A percentile compares a stretch with the other conserved stretches of the same genome.
Evolutionary conservation across 2,329 filamentous ascomycete species (phyloP).

Genomic region (Sporothrix pallida): DNA sequence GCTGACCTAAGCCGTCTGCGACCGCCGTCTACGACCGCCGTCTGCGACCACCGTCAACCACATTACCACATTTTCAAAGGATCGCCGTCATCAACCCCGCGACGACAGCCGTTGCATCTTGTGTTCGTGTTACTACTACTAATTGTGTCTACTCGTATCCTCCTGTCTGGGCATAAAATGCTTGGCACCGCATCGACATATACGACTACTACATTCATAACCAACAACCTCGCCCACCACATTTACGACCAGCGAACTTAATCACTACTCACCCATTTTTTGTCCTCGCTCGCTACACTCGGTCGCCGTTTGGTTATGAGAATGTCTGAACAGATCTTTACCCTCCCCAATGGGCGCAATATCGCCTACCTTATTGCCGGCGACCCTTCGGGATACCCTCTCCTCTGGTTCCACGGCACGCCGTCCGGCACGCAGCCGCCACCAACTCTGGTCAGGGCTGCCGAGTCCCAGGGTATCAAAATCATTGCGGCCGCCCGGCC

Average conservation of each 20-base stretch:
- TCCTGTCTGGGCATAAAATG: background rate
- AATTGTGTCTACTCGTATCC: background rate
- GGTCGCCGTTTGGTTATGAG: background rate
- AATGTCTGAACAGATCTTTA: constrained; percentile 7
- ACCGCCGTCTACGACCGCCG: too few relatives aligned
- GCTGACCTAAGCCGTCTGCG: too few relatives aligned
- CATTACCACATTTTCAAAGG: too few relatives aligned
- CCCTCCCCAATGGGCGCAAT: background rate
- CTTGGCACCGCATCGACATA: background rate
- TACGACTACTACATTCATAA: too few relatives aligned
- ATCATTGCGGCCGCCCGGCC: constrained; percentile 18
- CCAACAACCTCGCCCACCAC: background rate
- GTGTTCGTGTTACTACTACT: too few relatives aligned
- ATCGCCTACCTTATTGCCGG: constrained; percentile 6
- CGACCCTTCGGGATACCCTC: constrained; percentile 21
- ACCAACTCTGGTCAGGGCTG: background rate
- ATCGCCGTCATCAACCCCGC: too few relatives aligned
- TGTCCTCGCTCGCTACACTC: background rate
- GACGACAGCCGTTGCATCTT: too few relatives aligned
- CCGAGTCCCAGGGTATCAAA: constrained; percentile 6
- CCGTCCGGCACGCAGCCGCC: constrained; percentile 13
- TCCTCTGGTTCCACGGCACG: constrained; percentile 28
- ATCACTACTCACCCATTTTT: background rate
- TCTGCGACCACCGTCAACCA: too few relatives aligned
- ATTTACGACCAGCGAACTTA: background rate